Percentiles rank a stretch among this genome's conserved stretches.
Evolutionary conservation across 2,329 filamentous ascomycete genomes (phyloP).

Genomic region (Neonectria magnoliae): DNA sequence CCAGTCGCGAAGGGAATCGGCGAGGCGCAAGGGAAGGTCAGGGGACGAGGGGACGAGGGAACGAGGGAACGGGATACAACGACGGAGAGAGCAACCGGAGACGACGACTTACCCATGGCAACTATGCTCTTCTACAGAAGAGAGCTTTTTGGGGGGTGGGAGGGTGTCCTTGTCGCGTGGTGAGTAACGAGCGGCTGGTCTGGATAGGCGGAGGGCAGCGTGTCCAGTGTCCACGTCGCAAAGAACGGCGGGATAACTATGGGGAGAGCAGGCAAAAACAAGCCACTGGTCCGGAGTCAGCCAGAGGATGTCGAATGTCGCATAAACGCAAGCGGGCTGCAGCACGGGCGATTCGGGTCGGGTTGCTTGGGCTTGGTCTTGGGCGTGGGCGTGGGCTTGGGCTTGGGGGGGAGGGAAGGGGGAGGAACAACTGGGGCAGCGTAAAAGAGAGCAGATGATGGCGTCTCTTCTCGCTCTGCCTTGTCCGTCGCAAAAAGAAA

Average conservation of each 20-base stretch:
- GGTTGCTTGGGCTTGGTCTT: slow-evolving; percentile 29
- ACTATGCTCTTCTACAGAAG: slow-evolving; percentile 35
- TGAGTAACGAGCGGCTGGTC: slow-evolving; percentile 40
- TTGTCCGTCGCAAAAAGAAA: slow-evolving; percentile 42
- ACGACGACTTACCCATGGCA: slow-evolving; percentile 44
- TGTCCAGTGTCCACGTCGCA: slow-evolving; percentile 40
- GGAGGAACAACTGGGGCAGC: slow-evolving; percentile 26
- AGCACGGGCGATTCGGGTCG: slow-evolving; percentile 43
- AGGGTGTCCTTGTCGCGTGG: slow-evolving; percentile 41
- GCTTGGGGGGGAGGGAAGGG: slow-evolving; percentile 8
- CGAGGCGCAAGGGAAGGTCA: not conserved
- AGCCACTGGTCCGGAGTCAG: slow-evolving; percentile 46
- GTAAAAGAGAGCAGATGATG: slow-evolving; percentile 24
- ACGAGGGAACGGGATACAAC: not conserved
- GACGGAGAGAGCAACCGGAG: slow-evolving; percentile 28
- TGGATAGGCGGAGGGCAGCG: slow-evolving; percentile 38
- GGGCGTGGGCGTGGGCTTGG: slow-evolving; percentile 22
- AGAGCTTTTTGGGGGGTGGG: slow-evolving; percentile 39
- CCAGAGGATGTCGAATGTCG: slow-evolving; percentile 44
- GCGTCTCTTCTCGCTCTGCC: slow-evolving; percentile 32
- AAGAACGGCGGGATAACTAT: slow-evolving; percentile 38
- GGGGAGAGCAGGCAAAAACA: slow-evolving; percentile 40
- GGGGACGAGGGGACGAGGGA: not conserved
- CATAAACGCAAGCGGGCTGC: slow-evolving; percentile 47
- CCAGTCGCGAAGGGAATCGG: slow-evolving; percentile 9